Evolutionary conservation across 108 stramenopile genomes (phyloP).

Genomic region (Stephanodiscus triporus): DNA sequence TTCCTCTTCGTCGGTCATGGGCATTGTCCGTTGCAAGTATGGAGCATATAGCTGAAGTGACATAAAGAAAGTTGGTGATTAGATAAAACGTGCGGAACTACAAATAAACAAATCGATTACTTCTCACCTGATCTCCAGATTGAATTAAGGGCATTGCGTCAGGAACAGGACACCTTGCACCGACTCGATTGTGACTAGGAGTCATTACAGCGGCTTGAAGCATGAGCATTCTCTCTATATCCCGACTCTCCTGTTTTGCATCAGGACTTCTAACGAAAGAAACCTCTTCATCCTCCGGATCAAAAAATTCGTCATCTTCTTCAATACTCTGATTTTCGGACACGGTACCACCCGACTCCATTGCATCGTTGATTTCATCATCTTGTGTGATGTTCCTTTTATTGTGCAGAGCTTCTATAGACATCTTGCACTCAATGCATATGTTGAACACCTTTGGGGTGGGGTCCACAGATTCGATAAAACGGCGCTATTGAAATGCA

Average conservation of each 20-base stretch:
- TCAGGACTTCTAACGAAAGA: slow-evolving; percentile 26
- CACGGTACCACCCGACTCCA: slow-evolving; percentile 14
- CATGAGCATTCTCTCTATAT: slow-evolving; percentile 45
- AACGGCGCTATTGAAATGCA: too few relatives aligned
- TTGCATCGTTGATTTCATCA: background rate
- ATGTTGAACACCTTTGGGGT: slow-evolving; percentile 75
- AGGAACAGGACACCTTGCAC: slow-evolving; percentile 82
- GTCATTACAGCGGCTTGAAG: slow-evolving; percentile 19
- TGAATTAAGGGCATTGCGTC: slow-evolving; percentile 41
- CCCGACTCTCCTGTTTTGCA: slow-evolving; percentile 8
- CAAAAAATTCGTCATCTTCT: slow-evolving; percentile 46
- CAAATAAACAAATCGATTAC: background rate
- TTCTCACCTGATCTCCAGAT: slow-evolving; percentile 64
- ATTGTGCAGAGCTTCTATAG: slow-evolving; percentile 48
- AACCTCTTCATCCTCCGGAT: slow-evolving; percentile 38
- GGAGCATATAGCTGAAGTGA: slow-evolving; percentile 73
- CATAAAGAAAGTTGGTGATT: background rate
- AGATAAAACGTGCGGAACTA: background rate
- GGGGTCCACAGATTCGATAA: too few relatives aligned
- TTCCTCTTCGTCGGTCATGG: slow-evolving; percentile 84
- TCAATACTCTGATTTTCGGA: slow-evolving; percentile 19
- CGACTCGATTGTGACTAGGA: slow-evolving; percentile 49
- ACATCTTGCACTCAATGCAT: slow-evolving; percentile 76
- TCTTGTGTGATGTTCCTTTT: slow-evolving; percentile 3
- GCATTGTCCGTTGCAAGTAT: slow-evolving; percentile 76